phyloP scores from a whole-genome alignment of 805 yeast genomes.

The Wickerhamomyces alni region DNA sequence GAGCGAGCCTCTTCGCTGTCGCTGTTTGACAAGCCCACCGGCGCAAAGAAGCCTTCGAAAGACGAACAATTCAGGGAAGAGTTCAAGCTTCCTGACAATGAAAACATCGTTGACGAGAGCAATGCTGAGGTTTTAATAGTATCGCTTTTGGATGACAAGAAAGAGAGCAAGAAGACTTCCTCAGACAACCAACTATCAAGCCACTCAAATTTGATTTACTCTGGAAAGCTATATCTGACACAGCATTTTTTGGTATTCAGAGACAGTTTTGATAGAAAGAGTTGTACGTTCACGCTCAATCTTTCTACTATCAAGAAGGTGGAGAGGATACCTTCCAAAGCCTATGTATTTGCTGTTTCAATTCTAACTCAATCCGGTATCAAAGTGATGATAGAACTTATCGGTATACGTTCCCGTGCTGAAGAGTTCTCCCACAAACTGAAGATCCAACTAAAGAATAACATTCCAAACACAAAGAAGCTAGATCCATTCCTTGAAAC shows the following conservation, averaged over 20 bases:
- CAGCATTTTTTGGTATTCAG: conserved; percentile 71
- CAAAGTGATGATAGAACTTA: conserved; percentile 60
- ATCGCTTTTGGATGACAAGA: conserved; percentile 16
- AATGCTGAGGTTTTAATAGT: conserved; percentile 54
- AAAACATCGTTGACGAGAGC: conserved; percentile 56
- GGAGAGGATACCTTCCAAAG: conserved; percentile 73
- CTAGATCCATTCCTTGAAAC: conserved; percentile 62
- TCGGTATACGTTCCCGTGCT: conserved; percentile 72
- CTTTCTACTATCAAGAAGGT: conserved; percentile 77
- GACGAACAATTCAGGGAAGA: conserved; percentile 68
- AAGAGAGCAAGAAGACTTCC: conserved; percentile 4
- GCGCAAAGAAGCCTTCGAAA: conserved; percentile 42
- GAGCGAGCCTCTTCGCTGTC: conserved; percentile 39
- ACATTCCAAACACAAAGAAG: conserved; percentile 53
- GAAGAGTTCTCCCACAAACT: conserved; percentile 73
- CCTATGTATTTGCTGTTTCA: conserved; percentile 74
- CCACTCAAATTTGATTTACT: conserved; percentile 31
- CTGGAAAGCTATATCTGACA: conserved; percentile 69
- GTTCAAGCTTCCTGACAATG: conserved; percentile 67
- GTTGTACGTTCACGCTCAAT: conserved; percentile 66
- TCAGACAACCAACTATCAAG: conserved; percentile 7
- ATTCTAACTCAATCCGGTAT: conserved; percentile 63
- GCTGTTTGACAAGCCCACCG: conserved; percentile 32
- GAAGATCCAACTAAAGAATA: conserved; percentile 54
- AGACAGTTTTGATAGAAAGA: conserved; percentile 61